phyloP scores from a whole-genome alignment of 345 rosid genomes.

The Arabis alpina region DNA sequence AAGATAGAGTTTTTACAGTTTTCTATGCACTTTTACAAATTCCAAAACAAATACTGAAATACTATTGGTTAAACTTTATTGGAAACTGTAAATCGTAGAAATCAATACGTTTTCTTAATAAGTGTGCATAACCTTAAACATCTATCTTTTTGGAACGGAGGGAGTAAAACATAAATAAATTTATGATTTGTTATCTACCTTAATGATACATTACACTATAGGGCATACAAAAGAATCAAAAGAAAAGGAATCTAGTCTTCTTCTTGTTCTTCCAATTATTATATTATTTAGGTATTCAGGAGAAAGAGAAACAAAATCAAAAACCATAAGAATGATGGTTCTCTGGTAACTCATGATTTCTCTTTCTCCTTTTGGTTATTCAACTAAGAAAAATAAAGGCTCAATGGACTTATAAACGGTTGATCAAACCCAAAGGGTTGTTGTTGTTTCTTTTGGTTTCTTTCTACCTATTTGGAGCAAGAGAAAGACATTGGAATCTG shows the following conservation, averaged over 20 bases:
- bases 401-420: conserved; percentile 12
- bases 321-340: conserved; percentile 34
- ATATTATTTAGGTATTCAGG: conserved; percentile 2
- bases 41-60: too few relatives aligned
- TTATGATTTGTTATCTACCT: conserved; percentile 8
- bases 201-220: conserved; percentile 26
- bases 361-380: conserved; percentile 28
- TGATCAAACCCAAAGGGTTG: conserved; percentile 18
- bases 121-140: too few relatives aligned
- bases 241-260: conserved; percentile 36
- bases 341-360: conserved; percentile 12
- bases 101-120: too few relatives aligned
- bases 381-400: conserved; percentile 14
- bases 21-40: too few relatives aligned
- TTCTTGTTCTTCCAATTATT: conserved; percentile 30
- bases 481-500: conserved; percentile 74
- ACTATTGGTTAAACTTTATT: too few relatives aligned
- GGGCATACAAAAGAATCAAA: conserved; percentile 34
- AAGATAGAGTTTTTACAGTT: too few relatives aligned
- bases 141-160: too few relatives aligned
- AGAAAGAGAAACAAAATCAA: conserved; percentile 30
- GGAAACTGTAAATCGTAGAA: too few relatives aligned
- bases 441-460: background rate
- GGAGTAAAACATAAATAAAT: background rate
- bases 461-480: conserved; percentile 56